phyloP scores from a whole-genome alignment of 2,329 filamentous ascomycete genomes.

The Botryotinia narcissicola region DNA sequence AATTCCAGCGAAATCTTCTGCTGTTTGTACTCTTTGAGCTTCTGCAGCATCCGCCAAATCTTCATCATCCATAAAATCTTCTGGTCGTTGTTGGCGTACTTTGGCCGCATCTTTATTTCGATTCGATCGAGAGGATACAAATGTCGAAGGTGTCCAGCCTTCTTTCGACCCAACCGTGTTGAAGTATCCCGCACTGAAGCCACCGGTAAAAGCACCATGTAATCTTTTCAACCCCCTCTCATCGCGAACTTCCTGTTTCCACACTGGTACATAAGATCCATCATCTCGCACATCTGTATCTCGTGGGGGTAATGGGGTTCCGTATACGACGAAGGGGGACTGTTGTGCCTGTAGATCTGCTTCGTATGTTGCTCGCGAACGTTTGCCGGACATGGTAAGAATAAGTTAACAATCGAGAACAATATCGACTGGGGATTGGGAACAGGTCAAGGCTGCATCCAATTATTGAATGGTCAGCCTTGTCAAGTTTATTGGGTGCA shows the following conservation, averaged over 20 bases:
- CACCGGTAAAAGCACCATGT: constrained; percentile 94
- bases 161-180: constrained; percentile 98
- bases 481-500: not conserved
- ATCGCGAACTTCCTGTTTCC: constrained; percentile 97
- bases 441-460: constrained; percentile 13
- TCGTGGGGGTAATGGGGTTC: constrained; percentile 77
- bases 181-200: constrained; percentile 96
- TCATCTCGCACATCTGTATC: constrained; percentile 80
- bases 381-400: constrained; percentile 69
- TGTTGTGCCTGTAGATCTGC: constrained; percentile 64
- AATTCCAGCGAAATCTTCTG: constrained; percentile 70
- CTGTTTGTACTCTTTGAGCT: constrained; percentile 69
- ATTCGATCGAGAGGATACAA: constrained; percentile 83
- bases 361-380: constrained; percentile 75
- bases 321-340: constrained; percentile 75
- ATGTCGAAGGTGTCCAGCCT: constrained; percentile 90
- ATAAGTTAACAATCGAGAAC: constrained; percentile 19
- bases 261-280: constrained; percentile 89
- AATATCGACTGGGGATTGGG: not conserved
- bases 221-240: constrained; percentile 86
- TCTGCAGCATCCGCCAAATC: constrained; percentile 86
- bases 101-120: constrained; percentile 67
- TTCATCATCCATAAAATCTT: constrained; percentile 99
- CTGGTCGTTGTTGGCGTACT: constrained; percentile 58
- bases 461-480: constrained; percentile 14